Base-by-base conservation (phyloP, 805 yeast species). In the Metschnikowia arizonensis region DNA sequence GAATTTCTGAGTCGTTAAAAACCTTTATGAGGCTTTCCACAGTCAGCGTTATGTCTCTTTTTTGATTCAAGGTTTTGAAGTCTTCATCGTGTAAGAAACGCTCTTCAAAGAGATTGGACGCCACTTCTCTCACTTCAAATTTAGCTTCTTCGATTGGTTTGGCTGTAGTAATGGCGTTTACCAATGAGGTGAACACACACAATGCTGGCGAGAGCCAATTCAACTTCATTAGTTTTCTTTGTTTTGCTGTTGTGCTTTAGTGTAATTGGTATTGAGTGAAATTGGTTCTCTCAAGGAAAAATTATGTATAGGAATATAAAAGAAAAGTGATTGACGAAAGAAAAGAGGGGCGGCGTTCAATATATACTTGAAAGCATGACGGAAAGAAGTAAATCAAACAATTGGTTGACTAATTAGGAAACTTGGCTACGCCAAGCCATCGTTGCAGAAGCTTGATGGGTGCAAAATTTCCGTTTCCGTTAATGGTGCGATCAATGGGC, bases 1-100 rank as follows among this genome's bases (percentile, higher is more conserved):
- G 48, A 18, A 71, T 48, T 19, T 68, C 70, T 0, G 73, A 57
- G 11, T 42, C 47, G 51, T 71, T 69, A 18, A 69, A 51, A 5
- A 58, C 42, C 4, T 50, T 36, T 15, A 69, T 46, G 4, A 63
- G 44, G 6, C 45, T 33, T 29, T 58, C 68, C 12, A 65, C 50
- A 3, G 63, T 53, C 18, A 48, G 44, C 29, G 60, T 59, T 3
- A 44, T 32, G 32, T 56, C 69, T 54, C 55, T 58, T 54, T 45
- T 44, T 14, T 31, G 45, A 5, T 35, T 15, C 34, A 46, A 15
- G 18, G 43, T 46, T 4, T 47, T 38, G 29, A 58, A 47, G 14
- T 44, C 50, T 15, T 51, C 58, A 8, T 51, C 28, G n/a, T 47
- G 40, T 2, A 23, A 23, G 15, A 40, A 34, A 2, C 42, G 33